Base-by-base conservation (phyloP, 176 grass and related monocot genomes). In the Ampelocalamus luodianensis region DNA sequence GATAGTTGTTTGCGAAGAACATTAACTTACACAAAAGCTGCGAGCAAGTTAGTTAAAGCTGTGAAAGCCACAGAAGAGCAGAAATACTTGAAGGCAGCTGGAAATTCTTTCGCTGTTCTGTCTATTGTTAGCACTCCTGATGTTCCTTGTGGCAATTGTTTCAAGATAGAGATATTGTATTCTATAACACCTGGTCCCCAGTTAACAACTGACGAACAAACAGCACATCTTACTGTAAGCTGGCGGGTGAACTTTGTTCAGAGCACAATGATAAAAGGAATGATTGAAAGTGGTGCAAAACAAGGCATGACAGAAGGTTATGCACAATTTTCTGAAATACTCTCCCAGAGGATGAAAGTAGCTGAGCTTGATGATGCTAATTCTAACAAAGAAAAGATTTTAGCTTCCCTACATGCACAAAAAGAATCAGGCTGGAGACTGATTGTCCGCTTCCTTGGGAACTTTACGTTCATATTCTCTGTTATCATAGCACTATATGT, bases 191-290 rank as follows among this genome's bases (percentile, higher is more conserved):
- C 89, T 79, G 91, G 93, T 55, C 96, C 91, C 60, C 89, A 81
- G 27, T 70, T 93, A 39, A 36, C 77, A 62, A 89, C 93, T 37
- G 93, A 93, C 84, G 85, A 90, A 79, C 81, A 90, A 79, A 93
- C 85, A 78, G 20, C 87, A 29, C 93, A 85, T 84, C 89, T 98
- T 76, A 92, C 89, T 68, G 81, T 95, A 68, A 95, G 93, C 24
- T 98, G 96, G 96, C 77, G 89, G 71, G 67, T 78, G 16, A 98
- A 95, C 71, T 98, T 95, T 70, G 34, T 95, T 32, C 96, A 98
- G 82, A 95, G 93, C 81, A 98, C 96, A 23, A 98, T 95, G 96
- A 90, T 98, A 68, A 98, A 87, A 89, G 74, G 89, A 84, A 93
- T 98, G 89, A 98, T 98, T 58, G 96, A 98, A 87, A 95, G 38